Evolutionary conservation across 2,329 filamentous ascomycete genomes (phyloP).

Genomic region (Rutstroemia sp.): DNA sequence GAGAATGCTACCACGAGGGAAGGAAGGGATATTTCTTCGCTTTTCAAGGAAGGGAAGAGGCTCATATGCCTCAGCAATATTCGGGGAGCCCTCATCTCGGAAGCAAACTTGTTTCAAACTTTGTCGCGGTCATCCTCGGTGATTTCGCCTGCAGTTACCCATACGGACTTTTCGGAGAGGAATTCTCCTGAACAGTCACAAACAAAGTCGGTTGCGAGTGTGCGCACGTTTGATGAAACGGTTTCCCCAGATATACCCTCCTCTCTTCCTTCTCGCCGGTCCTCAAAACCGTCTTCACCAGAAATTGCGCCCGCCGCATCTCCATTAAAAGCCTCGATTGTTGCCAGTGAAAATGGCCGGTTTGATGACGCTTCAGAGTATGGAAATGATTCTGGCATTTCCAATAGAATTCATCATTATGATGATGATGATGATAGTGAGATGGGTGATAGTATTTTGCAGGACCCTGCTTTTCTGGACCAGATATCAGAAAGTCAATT

Average conservation of each 20-base stretch:
- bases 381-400: slow-evolving; percentile 19
- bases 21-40: slow-evolving; percentile 5
- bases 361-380: slow-evolving; percentile 31
- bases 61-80: slow-evolving; percentile 57
- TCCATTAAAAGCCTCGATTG: slow-evolving; percentile 14
- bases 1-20: slow-evolving; percentile 23
- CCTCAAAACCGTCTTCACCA: slow-evolving; percentile 15
- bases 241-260: slow-evolving; percentile 16
- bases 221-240: slow-evolving; percentile 12
- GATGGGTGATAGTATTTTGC: slow-evolving; percentile 23
- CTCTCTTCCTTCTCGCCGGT: slow-evolving; percentile 12
- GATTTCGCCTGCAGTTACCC: slow-evolving; percentile 47
- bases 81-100: slow-evolving; percentile 57
- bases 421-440: slow-evolving; percentile 15
- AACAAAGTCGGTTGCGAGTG: slow-evolving; percentile 32
- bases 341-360: slow-evolving; percentile 25
- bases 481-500: slow-evolving; percentile 28
- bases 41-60: slow-evolving; percentile 55
- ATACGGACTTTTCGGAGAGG: slow-evolving; percentile 33
- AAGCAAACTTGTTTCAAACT: slow-evolving; percentile 57
- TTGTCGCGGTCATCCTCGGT: slow-evolving; percentile 50
- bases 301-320: slow-evolving; percentile 1
- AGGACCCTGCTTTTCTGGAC: slow-evolving; percentile 26
- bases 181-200: slow-evolving; percentile 19
- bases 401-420: slow-evolving; percentile 13